Evolutionary conservation across 768 basidiomycete species (phyloP).

Genomic region (Suillus occidentalis): DNA sequence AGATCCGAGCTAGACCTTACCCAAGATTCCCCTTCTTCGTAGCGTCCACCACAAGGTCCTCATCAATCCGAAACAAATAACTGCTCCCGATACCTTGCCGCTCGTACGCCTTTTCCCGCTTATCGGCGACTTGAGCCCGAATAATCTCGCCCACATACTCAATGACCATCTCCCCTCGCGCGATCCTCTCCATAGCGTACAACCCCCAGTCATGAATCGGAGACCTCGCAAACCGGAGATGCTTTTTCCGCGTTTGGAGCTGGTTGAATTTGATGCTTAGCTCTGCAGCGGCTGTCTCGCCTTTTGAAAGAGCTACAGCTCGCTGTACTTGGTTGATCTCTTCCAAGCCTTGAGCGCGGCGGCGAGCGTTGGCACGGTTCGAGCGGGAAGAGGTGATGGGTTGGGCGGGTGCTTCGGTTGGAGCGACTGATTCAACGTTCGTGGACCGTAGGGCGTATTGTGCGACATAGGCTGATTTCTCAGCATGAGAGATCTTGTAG

Average conservation of each 20-base stretch:
- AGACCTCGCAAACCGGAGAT: slow-evolving; percentile 89
- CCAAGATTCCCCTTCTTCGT: slow-evolving; percentile 99
- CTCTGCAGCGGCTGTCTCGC: slow-evolving; percentile 69
- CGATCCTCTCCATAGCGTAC: slow-evolving; percentile 96
- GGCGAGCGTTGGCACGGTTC: slow-evolving; percentile 89
- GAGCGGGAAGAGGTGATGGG: slow-evolving; percentile 78
- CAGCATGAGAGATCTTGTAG: slow-evolving; percentile 90
- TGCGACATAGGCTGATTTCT: slow-evolving; percentile 90
- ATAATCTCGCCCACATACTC: slow-evolving; percentile 99
- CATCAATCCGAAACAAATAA: slow-evolving; percentile 97
- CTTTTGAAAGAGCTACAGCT: slow-evolving; percentile 72
- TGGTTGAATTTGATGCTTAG: slow-evolving; percentile 97
- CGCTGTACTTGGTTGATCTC: slow-evolving; percentile 91
- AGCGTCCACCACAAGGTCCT: slow-evolving; percentile 96
- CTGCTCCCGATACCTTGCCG: slow-evolving; percentile 97
- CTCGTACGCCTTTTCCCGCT: slow-evolving; percentile 96
- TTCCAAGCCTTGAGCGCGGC: slow-evolving; percentile 89
- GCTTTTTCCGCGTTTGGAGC: slow-evolving; percentile 96
- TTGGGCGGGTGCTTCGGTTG: slow-evolving; percentile 42
- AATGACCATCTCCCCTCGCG: slow-evolving; percentile 96
- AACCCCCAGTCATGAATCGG: slow-evolving; percentile 99
- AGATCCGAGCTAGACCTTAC: slow-evolving; percentile 47
- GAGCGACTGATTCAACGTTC: slow-evolving; percentile 42
- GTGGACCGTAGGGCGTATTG: slow-evolving; percentile 74
- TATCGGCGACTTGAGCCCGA: slow-evolving; percentile 92